Evolutionary conservation across 495 filamentous ascomycete genomes (phyloP).

Genomic region (Penicillium coprophilum): DNA sequence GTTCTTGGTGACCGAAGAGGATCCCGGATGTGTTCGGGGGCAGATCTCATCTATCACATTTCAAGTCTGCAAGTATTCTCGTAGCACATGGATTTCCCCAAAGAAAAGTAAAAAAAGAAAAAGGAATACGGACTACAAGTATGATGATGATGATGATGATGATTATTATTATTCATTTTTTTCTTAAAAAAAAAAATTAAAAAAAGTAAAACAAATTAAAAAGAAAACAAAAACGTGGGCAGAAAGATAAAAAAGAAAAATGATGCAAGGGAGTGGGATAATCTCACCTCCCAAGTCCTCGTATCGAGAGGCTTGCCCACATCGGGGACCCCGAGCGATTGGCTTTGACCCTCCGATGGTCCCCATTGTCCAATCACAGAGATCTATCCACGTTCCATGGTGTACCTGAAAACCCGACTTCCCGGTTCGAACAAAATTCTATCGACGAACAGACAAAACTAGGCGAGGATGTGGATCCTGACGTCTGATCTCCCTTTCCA

Average conservation of each 20-base stretch:
- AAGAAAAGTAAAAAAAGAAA: too few species aligned
- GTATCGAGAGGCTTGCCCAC: constrained; percentile 4
- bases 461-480: constrained; percentile 9
- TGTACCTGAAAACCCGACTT: constrained; percentile 1
- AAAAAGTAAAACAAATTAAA: not conserved
- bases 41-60: constrained; percentile 10
- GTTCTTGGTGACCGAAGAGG: not conserved
- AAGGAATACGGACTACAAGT: too few species aligned
- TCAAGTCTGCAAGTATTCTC: not conserved
- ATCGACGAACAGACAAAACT: constrained; percentile 1
- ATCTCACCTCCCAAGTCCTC: not conserved
- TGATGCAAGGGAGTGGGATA: constrained; percentile 15
- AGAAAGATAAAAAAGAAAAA: not conserved
- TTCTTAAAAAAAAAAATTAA: too few species aligned
- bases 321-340: constrained; percentile 22
- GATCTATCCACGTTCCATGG: not conserved
- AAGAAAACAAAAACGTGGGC: constrained; percentile 13
- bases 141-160: too few species aligned
- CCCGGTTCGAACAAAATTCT: constrained; percentile 8
- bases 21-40: constrained; percentile 8
- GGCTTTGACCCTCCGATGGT: constrained; percentile 7
- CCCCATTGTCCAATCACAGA: constrained; percentile 4
- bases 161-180: too few species aligned
- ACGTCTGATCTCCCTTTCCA: constrained; percentile 14
- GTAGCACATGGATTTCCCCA: not conserved